Conservation (phyloP, 345 rosid species). For the Dimocarpus longan region DNA sequence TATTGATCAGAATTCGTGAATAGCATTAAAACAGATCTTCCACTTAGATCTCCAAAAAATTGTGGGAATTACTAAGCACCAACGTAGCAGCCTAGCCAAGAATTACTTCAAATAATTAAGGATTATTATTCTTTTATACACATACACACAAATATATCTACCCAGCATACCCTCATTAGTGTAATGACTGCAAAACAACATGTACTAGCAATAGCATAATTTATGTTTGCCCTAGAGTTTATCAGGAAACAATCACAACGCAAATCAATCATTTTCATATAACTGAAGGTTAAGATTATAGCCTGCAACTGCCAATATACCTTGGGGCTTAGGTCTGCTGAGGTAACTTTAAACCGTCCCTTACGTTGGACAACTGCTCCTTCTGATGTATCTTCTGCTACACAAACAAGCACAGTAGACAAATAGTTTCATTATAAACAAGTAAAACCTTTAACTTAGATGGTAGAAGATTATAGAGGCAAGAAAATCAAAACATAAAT, state of each 20-base stretch:
- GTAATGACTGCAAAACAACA: not conserved
- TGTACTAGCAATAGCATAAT: not conserved
- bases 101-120: not conserved
- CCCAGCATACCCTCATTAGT: not conserved
- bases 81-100: not conserved
- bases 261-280: not conserved
- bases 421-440: slow-evolving; percentile 13
- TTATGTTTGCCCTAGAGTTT: not conserved
- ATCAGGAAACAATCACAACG: not conserved
- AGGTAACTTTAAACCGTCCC: slow-evolving; percentile 93
- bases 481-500: slow-evolving; percentile 26
- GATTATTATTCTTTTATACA: too few species aligned
- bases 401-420: slow-evolving; percentile 17
- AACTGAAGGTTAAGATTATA: slow-evolving; percentile 17
- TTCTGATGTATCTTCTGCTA: slow-evolving; percentile 77
- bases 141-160: not conserved
- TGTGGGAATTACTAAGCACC: not conserved
- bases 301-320: slow-evolving; percentile 39
- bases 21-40: slow-evolving; percentile 1
- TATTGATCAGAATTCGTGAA: not conserved
- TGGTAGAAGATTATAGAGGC: slow-evolving; percentile 11
- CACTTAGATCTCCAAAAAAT: not conserved
- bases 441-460: not conserved
- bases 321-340: slow-evolving; percentile 86
- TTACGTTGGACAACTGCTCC: slow-evolving; percentile 76